These are phyloP conservation scores for Emergomyces africanus DNA, from an alignment of 2,329 filamentous ascomycete genomes.

Conservation along the genomic window DNA sequence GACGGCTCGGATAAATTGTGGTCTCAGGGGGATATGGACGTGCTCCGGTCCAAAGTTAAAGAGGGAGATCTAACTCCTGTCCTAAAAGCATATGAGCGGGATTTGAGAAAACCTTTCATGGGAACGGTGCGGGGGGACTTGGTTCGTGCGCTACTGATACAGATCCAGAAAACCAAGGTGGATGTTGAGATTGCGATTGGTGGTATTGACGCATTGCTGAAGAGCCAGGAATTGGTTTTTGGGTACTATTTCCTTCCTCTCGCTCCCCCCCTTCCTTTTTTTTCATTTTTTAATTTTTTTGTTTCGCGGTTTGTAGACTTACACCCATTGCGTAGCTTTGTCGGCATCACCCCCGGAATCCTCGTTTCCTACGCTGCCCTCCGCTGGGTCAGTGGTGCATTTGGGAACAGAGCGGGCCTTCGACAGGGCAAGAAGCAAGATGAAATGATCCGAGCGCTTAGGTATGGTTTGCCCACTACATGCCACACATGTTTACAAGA, in stretches of 20 bases:
- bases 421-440: conserved; percentile 52
- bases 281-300: neutral
- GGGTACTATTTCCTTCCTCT: conserved; percentile 32
- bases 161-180: conserved; percentile 98
- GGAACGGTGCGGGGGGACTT: conserved; percentile 79
- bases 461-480: conserved; percentile 30
- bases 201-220: conserved; percentile 85
- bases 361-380: conserved; percentile 65
- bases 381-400: conserved; percentile 56
- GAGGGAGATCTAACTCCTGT: conserved; percentile 92
- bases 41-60: conserved; percentile 66
- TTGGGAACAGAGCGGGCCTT: conserved; percentile 59
- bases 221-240: conserved; percentile 94
- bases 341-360: conserved; percentile 86
- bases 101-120: conserved; percentile 66
- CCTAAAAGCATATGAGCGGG: conserved; percentile 79
- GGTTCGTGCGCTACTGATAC: conserved; percentile 79
- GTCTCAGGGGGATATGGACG: conserved; percentile 55
- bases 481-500: neutral
- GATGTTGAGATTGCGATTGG: conserved; percentile 93
- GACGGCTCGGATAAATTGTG: conserved; percentile 56
- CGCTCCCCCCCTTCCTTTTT: too few species aligned
- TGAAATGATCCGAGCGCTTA: conserved; percentile 62
- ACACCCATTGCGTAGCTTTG: conserved; percentile 45
- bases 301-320: neutral